Evolutionary conservation across 2,329 filamentous ascomycete species (phyloP).

Genomic region (Alternaria arbusti): DNA sequence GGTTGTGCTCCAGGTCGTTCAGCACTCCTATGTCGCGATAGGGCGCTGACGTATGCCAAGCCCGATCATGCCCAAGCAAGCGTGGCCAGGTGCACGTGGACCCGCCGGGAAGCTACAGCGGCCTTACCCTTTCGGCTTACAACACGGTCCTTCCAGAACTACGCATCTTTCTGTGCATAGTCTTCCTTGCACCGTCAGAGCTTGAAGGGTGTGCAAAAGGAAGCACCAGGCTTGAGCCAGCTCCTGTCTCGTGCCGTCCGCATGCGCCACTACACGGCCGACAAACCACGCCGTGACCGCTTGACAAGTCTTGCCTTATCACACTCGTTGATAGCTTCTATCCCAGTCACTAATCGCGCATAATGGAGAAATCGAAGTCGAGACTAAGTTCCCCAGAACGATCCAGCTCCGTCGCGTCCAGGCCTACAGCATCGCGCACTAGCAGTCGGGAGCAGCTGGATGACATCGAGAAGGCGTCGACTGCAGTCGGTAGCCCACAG

Average conservation of each 20-base stretch:
- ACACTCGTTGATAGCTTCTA: background rate
- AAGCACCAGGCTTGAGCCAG: background rate
- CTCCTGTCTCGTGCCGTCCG: background rate
- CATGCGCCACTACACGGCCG: background rate
- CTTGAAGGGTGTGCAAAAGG: background rate
- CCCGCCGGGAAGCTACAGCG: conserved; percentile 1
- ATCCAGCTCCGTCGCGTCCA: conserved; percentile 31
- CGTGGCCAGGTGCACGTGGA: background rate
- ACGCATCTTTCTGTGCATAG: background rate
- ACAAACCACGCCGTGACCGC: conserved; percentile 3
- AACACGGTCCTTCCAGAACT: background rate
- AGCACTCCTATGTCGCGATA: background rate
- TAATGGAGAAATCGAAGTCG: conserved; percentile 30
- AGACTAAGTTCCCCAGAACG: conserved; percentile 31
- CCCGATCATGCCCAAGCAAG: background rate
- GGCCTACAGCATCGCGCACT: conserved; percentile 33
- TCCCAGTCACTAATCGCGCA: conserved; percentile 5
- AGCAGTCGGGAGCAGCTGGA: conserved; percentile 33
- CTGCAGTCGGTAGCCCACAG: conserved; percentile 32
- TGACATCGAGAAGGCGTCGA: conserved; percentile 36
- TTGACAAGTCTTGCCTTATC: conserved; percentile 2
- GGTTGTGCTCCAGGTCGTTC: background rate
- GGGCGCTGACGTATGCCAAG: conserved; percentile 15
- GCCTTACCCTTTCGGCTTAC: background rate
- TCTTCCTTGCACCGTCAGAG: background rate